Percentiles rank a stretch among this genome's conserved stretches.
Evolutionary conservation across 139 green algal genomes (phyloP).

Genomic region (Tetraselmis striata): DNA sequence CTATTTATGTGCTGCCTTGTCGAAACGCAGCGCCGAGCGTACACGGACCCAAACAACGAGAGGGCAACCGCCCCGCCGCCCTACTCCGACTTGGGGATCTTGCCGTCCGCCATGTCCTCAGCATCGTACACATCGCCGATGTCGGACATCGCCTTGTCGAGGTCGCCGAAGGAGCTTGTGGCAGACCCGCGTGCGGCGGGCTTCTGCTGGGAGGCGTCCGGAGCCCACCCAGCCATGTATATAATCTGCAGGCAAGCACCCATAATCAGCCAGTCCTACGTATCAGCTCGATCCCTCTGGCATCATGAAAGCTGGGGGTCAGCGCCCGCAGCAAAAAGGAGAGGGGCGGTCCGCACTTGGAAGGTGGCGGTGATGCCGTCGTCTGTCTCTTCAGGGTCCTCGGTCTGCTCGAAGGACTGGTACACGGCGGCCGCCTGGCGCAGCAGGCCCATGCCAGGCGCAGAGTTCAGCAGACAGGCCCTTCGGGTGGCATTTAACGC

Average conservation of each 20-base stretch:
- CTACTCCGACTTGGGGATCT: no score
- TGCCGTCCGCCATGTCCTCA: neutral
- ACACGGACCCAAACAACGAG: no score
- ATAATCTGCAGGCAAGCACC: constrained; percentile 52
- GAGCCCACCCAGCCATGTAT: constrained; percentile 82
- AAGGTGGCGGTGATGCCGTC: constrained; percentile 41
- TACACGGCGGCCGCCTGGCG: constrained; percentile 55
- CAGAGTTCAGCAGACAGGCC: no score
- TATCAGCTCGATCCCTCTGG: neutral
- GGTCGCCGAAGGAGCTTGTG: constrained; percentile 60
- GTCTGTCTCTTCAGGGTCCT: constrained; percentile 12
- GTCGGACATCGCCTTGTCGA: constrained; percentile 7
- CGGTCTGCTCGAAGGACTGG: constrained; percentile 20
- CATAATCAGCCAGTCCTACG: neutral
- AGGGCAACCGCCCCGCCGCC: no score
- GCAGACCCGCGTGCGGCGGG: constrained; percentile 54
- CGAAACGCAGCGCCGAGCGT: no score
- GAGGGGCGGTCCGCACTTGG: constrained; percentile 9
- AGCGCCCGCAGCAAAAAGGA: constrained; percentile 13
- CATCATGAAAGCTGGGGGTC: neutral
- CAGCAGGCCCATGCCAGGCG: neutral
- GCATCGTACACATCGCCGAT: neutral
- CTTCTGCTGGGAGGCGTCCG: constrained; percentile 46
- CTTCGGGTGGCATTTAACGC: no score
- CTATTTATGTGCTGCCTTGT: no score